phyloP scores from a whole-genome alignment of 2,329 filamentous ascomycete species.

The Beauveria scarabaeidicola region DNA sequence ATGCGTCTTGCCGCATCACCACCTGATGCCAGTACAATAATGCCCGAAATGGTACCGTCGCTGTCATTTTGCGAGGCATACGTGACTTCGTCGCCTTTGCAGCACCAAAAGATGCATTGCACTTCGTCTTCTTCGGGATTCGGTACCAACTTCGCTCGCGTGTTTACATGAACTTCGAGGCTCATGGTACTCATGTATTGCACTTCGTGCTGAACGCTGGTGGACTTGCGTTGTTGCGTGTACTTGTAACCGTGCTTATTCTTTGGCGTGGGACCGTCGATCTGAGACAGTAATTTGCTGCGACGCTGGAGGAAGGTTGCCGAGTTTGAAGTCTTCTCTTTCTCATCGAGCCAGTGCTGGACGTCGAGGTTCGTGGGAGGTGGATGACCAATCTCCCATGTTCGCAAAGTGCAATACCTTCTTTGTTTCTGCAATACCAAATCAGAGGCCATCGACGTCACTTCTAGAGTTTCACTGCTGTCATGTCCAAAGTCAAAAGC shows the following conservation, averaged over 20 bases:
- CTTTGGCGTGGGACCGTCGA: constrained; percentile 78
- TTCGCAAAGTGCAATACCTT: constrained; percentile 33
- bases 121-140: constrained; percentile 89
- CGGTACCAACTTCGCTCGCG: constrained; percentile 68
- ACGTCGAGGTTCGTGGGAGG: constrained; percentile 69
- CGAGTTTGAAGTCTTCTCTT: constrained; percentile 9
- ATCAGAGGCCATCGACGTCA: not conserved
- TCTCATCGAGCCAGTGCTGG: constrained; percentile 18
- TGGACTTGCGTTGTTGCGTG: constrained; percentile 65
- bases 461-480: not conserved
- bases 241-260: constrained; percentile 80
- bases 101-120: constrained; percentile 80
- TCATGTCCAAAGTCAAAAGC: constrained; percentile 59
- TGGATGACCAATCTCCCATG: constrained; percentile 67
- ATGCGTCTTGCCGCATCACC: constrained; percentile 52
- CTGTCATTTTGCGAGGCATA: constrained; percentile 22
- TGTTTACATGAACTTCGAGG: constrained; percentile 86
- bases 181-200: constrained; percentile 98
- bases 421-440: constrained; percentile 1
- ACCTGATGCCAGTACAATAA: constrained; percentile 62
- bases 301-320: constrained; percentile 18
- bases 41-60: constrained; percentile 53
- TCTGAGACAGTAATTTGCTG: constrained; percentile 60
- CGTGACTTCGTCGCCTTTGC: constrained; percentile 65
- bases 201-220: constrained; percentile 71